Evolutionary conservation across 345 rosid genomes (phyloP).

Genomic region (Erucastrum elatum): DNA sequence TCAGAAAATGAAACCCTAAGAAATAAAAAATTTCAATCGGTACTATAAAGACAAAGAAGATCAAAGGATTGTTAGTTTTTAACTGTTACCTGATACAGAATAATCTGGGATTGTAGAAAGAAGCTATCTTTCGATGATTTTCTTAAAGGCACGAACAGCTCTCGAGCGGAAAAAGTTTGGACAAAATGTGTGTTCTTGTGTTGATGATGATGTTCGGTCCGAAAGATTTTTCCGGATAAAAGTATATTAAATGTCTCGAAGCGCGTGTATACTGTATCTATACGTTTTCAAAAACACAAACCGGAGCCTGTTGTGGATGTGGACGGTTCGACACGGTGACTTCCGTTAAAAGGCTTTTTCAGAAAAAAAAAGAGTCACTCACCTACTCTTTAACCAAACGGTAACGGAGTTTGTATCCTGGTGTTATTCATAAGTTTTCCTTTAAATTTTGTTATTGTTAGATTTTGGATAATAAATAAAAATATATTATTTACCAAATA

Average conservation of each 20-base stretch:
- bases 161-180: too few relatives aligned
- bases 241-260: conserved; percentile 10
- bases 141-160: conserved; percentile 4
- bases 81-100: not conserved
- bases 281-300: not conserved
- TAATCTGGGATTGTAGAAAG: not conserved
- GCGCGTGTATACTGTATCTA: conserved; percentile 25
- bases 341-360: conserved; percentile 21
- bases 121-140: conserved; percentile 17
- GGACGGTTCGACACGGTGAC: conserved; percentile 34
- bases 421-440: not conserved
- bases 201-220: conserved; percentile 28
- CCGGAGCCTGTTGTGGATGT: conserved; percentile 6
- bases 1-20: conserved; percentile 21
- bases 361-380: not conserved
- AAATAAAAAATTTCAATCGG: not conserved
- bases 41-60: not conserved
- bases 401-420: conserved; percentile 4
- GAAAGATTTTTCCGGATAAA: conserved; percentile 20
- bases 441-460: not conserved
- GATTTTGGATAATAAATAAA: conserved; percentile 9
- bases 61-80: not conserved
- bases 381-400: conserved; percentile 13
- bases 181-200: conserved; percentile 33
- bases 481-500: not conserved